Percentiles rank a stretch among this genome's conserved stretches.
phyloP scores from a whole-genome alignment of 306 rosid species.

The Dicorynia guianensis region DNA sequence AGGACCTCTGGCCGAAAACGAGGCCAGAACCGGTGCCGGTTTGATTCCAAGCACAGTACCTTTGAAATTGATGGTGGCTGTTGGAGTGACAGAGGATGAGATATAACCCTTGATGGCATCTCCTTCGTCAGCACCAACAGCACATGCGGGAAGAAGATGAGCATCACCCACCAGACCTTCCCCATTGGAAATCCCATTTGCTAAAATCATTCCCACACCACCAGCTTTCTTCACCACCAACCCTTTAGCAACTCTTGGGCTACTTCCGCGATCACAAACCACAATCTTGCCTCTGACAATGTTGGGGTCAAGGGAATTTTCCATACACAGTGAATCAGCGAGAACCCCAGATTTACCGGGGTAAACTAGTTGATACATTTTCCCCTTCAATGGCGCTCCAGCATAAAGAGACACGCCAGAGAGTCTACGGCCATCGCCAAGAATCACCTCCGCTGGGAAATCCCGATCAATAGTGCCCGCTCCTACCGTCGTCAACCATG shows the following conservation, averaged over 20 bases:
- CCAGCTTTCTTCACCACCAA: conserved; percentile 75
- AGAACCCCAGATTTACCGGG: conserved; percentile 69
- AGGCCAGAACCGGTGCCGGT: conserved; percentile 77
- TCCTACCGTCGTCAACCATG: conserved; percentile 76
- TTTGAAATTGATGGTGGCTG: conserved; percentile 64
- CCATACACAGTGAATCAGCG: conserved; percentile 73
- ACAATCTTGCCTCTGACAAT: conserved; percentile 67
- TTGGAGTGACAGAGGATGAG: conserved; percentile 51
- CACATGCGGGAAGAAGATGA: conserved; percentile 70
- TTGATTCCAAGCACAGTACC: conserved; percentile 73
- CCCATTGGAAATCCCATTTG: conserved; percentile 67
- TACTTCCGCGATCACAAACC: conserved; percentile 72
- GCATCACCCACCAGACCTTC: conserved; percentile 80
- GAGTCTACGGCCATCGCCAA: conserved; percentile 62
- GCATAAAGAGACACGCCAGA: conserved; percentile 67
- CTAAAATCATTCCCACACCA: conserved; percentile 73
- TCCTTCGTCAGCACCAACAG: conserved; percentile 69
- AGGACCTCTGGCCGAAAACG: conserved; percentile 72
- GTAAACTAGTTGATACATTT: conserved; percentile 64
- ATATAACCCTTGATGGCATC: conserved; percentile 59
- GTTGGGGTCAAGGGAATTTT: conserved; percentile 61
- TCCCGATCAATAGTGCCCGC: conserved; percentile 76
- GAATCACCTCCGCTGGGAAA: conserved; percentile 63
- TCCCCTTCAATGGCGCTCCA: conserved; percentile 62
- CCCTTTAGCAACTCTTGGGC: conserved; percentile 69